Evolutionary conservation across 208 protist species (phyloP), one percentile per base, ranked within the genome.

Genomic region (Acanthamoeba lenticulata): DNA sequence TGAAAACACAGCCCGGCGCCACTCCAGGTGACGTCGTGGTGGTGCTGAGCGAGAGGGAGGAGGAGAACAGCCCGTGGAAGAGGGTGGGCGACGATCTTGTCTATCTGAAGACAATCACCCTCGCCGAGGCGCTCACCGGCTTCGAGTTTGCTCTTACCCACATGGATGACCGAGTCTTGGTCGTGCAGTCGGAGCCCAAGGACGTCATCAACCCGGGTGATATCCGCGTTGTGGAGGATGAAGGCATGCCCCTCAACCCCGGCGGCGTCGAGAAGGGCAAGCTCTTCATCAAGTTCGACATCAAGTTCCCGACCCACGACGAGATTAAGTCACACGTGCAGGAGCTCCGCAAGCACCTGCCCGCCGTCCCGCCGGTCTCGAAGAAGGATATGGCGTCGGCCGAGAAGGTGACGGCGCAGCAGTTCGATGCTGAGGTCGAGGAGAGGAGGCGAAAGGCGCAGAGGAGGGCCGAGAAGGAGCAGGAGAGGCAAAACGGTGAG

Each of bases 1-100:
- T 29, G 13, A 60, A 17, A 11, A 9, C 27, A 36, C 55, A 90
- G 90, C 98, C 98, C 36, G 98, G 97, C 55, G 96, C 99, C 47
- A 95, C 96, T 60, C 97, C 99, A 29, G 99, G 99, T 67, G 99
- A 99, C 95, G 98, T 99, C 86, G 98, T 99, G 79, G 98, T 99
- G 92, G 98, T 99, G 11, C 85, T 99, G 4, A 96, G 98, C 42
- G 96, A 99, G 95, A 99, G 99, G 1, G 38, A 85, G 44, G 74
- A 85, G 74, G 38, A 85, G 74, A 29, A 81, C 47, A 21, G 69
- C 96, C 36, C 86, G 95, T 67, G 49, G 55, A n/a, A 67, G 85
- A 13, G 98, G 27, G 93, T 92, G 19, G 98, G 95, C 44, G 79
- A 98, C 24, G 97, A 99, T 92, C 95, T 99, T 34, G 92, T 98